These are phyloP conservation scores for Solanum hybrid DNA, from an alignment of 305 asterid species.

Conservation along the genomic window DNA sequence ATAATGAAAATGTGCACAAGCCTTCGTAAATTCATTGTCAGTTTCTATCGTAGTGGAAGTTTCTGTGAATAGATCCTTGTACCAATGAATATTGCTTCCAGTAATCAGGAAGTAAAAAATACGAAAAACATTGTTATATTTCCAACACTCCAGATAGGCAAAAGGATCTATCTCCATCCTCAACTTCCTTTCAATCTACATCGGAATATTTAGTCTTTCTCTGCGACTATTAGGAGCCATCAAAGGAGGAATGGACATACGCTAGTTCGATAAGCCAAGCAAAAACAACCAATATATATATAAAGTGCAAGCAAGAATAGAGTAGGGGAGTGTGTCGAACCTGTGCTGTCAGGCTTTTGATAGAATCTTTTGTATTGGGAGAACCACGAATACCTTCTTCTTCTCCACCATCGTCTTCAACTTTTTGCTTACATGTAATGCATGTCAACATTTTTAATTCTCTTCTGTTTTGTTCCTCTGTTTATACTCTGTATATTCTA, in stretches of 20 bases:
- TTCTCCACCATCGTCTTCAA: slow-evolving; percentile 60
- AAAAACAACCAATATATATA: neutral
- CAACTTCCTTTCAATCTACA: neutral
- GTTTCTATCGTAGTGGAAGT: neutral
- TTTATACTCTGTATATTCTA: neutral
- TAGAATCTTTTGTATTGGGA: slow-evolving; percentile 86
- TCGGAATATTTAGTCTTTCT: neutral
- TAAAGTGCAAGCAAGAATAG: neutral
- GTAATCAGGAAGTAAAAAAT: neutral
- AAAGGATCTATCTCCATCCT: neutral
- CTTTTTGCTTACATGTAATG: slow-evolving; percentile 20
- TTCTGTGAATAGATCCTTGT: no score
- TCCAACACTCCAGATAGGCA: neutral
- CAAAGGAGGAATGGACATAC: neutral
- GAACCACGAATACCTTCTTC: slow-evolving; percentile 29
- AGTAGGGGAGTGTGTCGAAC: slow-evolving; percentile 25
- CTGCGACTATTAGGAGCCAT: neutral
- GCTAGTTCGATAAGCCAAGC: neutral
- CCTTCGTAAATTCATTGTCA: neutral
- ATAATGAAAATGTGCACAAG: neutral
- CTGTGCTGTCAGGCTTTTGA: slow-evolving; percentile 96
- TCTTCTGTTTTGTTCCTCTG: neutral
- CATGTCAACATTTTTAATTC: neutral
- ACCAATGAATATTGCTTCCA: neutral
- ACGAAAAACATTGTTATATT: neutral